Evolutionary conservation across 192 early-diverging fungal genomes (phyloP).

Genomic region (Gryganskiella cystojenkinii): DNA sequence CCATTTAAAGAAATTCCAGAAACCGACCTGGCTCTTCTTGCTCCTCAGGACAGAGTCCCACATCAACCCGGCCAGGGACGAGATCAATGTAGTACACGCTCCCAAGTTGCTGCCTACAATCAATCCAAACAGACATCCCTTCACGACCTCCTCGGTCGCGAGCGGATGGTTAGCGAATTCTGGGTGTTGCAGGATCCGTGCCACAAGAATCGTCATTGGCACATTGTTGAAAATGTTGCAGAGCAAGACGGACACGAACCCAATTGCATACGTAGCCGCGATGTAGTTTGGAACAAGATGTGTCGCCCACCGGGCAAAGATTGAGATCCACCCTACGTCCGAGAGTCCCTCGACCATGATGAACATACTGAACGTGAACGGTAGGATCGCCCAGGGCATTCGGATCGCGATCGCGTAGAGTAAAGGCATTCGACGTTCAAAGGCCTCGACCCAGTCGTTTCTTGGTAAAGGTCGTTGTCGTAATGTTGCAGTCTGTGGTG

Average conservation of each 20-base stretch:
- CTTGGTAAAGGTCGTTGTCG: neutral
- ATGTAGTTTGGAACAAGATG: slow-evolving; percentile 61
- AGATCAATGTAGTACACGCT: slow-evolving; percentile 79
- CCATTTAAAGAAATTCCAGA: slow-evolving; percentile 67
- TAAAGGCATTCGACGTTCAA: slow-evolving; percentile 58
- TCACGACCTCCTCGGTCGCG: slow-evolving; percentile 51
- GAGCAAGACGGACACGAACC: slow-evolving; percentile 68
- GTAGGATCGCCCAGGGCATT: slow-evolving; percentile 81
- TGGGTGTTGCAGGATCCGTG: slow-evolving; percentile 73
- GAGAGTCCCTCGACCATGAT: slow-evolving; percentile 82
- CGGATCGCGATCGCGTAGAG: slow-evolving; percentile 61
- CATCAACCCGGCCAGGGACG: slow-evolving; percentile 82
- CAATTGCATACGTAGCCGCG: slow-evolving; percentile 70
- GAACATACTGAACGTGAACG: slow-evolving; percentile 90
- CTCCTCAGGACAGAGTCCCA: slow-evolving; percentile 66
- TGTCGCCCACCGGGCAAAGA: slow-evolving; percentile 69
- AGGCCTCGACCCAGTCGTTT: neutral
- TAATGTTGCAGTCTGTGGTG: neutral
- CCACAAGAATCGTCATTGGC: slow-evolving; percentile 89
- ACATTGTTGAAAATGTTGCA: slow-evolving; percentile 88
- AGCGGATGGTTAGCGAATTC: slow-evolving; percentile 59
- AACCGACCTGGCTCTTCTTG: slow-evolving; percentile 57
- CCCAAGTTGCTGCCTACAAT: slow-evolving; percentile 87
- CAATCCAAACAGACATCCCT: slow-evolving; percentile 76
- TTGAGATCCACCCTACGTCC: slow-evolving; percentile 72